phyloP scores from a whole-genome alignment of 495 filamentous ascomycete genomes.

The Glarea lozoyensis region DNA sequence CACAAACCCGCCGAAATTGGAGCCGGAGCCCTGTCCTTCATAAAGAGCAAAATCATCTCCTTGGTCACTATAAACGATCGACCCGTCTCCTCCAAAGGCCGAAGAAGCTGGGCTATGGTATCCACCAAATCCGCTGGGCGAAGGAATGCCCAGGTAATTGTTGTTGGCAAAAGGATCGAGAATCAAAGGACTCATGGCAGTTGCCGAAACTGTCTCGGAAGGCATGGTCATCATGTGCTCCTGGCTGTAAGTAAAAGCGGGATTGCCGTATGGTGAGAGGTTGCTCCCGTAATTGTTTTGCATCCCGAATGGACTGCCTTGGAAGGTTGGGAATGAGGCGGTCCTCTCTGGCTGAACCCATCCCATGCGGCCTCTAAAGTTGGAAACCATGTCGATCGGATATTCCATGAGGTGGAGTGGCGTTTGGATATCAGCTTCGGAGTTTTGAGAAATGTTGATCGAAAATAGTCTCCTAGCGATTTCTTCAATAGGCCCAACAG shows the following conservation, averaged over 20 bases:
- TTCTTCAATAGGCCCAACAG: constrained; percentile 66
- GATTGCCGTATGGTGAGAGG: constrained; percentile 36
- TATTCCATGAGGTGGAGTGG: constrained; percentile 52
- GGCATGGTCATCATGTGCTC: constrained; percentile 35
- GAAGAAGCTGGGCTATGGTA: constrained; percentile 45
- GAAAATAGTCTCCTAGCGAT: constrained; percentile 55
- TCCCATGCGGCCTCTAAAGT: constrained; percentile 54
- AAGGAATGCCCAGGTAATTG: constrained; percentile 48
- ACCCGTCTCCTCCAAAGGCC: constrained; percentile 37
- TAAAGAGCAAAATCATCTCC: constrained; percentile 34
- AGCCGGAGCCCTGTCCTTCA: constrained; percentile 18
- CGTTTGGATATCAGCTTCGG: constrained; percentile 36
- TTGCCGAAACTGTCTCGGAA: constrained; percentile 27
- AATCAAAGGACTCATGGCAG: constrained; percentile 37
- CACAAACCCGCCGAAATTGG: constrained; percentile 24
- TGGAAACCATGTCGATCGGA: constrained; percentile 49
- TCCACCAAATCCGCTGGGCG: constrained; percentile 38
- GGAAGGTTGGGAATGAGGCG: constrained; percentile 44
- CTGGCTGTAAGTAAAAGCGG: constrained; percentile 48
- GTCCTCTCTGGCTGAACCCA: constrained; percentile 46
- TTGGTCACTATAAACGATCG: constrained; percentile 43
- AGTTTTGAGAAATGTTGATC: constrained; percentile 34
- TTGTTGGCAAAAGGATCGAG: constrained; percentile 40
- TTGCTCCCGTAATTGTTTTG: constrained; percentile 28
- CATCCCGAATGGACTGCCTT: constrained; percentile 30